A percentile compares a stretch with the other conserved stretches of the same genome.
These are phyloP conservation scores for Solanum raphanifolium DNA, from an alignment of 257 asterid genomes.

Conservation along the genomic window DNA sequence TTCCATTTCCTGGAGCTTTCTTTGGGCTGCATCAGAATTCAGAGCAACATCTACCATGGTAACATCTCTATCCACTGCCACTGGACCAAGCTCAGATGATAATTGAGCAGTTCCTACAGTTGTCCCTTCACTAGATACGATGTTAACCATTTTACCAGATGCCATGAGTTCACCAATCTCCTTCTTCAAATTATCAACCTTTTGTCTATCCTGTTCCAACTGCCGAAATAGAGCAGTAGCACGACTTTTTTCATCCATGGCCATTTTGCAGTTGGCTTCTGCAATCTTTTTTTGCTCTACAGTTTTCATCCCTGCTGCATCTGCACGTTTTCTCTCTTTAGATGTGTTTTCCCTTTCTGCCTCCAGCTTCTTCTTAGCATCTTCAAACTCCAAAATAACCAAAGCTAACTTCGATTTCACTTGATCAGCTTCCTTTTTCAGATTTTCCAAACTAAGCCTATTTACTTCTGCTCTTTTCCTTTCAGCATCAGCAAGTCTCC, in stretches of 20 bases:
- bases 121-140: constrained; percentile 5
- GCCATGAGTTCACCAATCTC: constrained; percentile 21
- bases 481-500: constrained; percentile 20
- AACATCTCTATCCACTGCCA: constrained; percentile 16
- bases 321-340: constrained; percentile 52
- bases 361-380: constrained; percentile 35
- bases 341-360: constrained; percentile 38
- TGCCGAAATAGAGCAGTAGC: constrained; percentile 41
- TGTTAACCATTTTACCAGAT: constrained; percentile 16
- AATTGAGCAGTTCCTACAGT: constrained; percentile 6
- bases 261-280: constrained; percentile 43
- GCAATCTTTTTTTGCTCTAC: constrained; percentile 39
- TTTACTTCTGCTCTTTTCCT: constrained; percentile 48
- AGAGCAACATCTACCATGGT: neutral
- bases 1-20: constrained; percentile 34
- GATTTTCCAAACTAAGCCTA: constrained; percentile 30
- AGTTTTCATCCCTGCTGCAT: constrained; percentile 33
- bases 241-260: constrained; percentile 42
- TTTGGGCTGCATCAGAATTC: constrained; percentile 18
- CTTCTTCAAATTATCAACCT: constrained; percentile 35
- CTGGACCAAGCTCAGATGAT: constrained; percentile 9
- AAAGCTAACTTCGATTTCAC: constrained; percentile 33
- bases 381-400: constrained; percentile 41
- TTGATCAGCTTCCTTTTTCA: constrained; percentile 34
- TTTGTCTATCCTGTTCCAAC: constrained; percentile 41